Percentiles rank a stretch among this genome's conserved stretches.
These are phyloP conservation scores for Ceraceosorus guamensis DNA, from an alignment of 1,284 basidiomycete species.

Conservation along the genomic window DNA sequence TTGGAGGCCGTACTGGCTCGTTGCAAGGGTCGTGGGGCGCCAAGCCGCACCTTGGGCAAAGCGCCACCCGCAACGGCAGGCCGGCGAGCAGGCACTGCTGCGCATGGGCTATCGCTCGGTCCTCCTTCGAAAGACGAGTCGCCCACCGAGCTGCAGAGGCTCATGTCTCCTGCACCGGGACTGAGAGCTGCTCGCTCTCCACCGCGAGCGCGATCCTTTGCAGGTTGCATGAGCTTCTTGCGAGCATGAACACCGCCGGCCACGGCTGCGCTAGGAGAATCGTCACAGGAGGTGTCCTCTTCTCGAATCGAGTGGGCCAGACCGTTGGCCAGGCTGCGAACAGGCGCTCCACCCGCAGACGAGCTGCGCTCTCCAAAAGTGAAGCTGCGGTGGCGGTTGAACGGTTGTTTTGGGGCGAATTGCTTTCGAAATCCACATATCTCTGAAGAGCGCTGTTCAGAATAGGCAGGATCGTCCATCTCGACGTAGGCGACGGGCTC, in stretches of 20 bases:
- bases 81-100: slow-evolving; percentile 19
- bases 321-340: background rate
- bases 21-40: background rate
- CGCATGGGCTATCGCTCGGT: slow-evolving; percentile 33
- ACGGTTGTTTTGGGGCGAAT: slow-evolving; percentile 45
- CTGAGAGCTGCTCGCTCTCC: background rate
- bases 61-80: slow-evolving; percentile 1
- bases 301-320: slow-evolving; percentile 18
- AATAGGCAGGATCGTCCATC: slow-evolving; percentile 88
- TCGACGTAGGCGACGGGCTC: slow-evolving; percentile 73
- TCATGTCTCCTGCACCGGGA: slow-evolving; percentile 20
- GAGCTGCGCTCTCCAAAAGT: slow-evolving; percentile 33
- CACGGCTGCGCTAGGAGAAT: slow-evolving; percentile 15
- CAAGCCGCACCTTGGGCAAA: background rate
- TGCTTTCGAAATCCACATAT: slow-evolving; percentile 79
- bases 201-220: background rate
- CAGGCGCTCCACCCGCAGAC: background rate
- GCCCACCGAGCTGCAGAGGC: slow-evolving; percentile 32
- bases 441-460: slow-evolving; percentile 70
- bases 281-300: slow-evolving; percentile 21
- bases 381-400: slow-evolving; percentile 34
- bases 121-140: slow-evolving; percentile 40
- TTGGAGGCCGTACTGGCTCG: slow-evolving; percentile 10
- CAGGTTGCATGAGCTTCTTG: background rate
- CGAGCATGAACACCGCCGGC: background rate